Evolutionary conservation across 2,329 filamentous ascomycete species (phyloP).

Genomic region (Amauroascus verrucosus): DNA sequence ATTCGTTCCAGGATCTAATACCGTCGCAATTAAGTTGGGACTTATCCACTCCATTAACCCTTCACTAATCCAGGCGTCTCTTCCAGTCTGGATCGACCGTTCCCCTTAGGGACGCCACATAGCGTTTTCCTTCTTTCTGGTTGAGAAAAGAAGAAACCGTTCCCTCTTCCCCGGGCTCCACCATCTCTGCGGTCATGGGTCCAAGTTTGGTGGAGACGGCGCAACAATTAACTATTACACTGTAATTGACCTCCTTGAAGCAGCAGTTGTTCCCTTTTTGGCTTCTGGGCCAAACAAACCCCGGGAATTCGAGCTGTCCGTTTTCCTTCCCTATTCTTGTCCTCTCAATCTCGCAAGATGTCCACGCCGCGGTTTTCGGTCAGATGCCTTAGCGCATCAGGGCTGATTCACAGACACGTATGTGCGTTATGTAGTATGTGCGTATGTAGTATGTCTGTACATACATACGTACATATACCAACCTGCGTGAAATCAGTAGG

Average conservation of each 20-base stretch:
- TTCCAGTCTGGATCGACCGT: constrained; percentile 9
- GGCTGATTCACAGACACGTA: constrained; percentile 1
- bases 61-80: constrained; percentile 5
- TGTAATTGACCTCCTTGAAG: neutral
- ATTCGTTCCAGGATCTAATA: constrained; percentile 6
- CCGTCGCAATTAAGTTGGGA: constrained; percentile 5
- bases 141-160: constrained; percentile 9
- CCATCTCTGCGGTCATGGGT: constrained; percentile 10
- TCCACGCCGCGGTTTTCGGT: neutral
- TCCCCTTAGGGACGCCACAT: constrained; percentile 13
- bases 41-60: constrained; percentile 2
- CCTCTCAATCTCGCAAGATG: neutral
- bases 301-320: neutral
- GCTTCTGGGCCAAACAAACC: neutral
- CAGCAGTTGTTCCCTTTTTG: neutral
- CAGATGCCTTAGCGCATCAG: constrained; percentile 7
- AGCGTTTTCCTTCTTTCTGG: constrained; percentile 7
- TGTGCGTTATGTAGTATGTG: no score
- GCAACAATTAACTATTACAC: neutral
- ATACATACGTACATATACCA: no score
- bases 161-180: constrained; percentile 16
- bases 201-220: constrained; percentile 4
- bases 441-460: no score
- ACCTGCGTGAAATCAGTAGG: constrained; percentile 4
- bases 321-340: neutral